These are phyloP conservation scores for Volutella citrinella DNA, from an alignment of 2,329 filamentous ascomycete species.

Conservation along the genomic window DNA sequence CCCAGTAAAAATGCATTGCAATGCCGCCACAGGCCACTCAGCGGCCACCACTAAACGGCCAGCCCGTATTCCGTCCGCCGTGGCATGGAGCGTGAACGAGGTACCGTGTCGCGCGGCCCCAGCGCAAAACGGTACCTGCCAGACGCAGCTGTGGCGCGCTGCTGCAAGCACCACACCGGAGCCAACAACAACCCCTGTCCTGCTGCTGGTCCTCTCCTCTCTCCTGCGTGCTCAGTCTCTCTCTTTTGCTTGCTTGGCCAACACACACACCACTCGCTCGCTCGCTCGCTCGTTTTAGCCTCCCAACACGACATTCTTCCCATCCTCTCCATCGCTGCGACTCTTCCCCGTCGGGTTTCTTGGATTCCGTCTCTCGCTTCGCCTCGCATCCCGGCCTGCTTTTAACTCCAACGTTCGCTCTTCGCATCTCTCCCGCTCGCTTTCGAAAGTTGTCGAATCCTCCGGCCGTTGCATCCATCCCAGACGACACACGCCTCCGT, in stretches of 20 bases:
- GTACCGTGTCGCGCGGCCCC: no score
- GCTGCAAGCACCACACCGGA: no score
- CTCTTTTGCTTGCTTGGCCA: conserved; percentile 3
- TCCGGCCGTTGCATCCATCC: no score
- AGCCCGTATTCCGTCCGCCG: conserved; percentile 3
- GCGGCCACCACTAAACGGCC: no score
- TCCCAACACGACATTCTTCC: no score
- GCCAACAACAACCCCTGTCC: conserved; percentile 3
- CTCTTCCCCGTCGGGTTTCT: conserved; percentile 7
- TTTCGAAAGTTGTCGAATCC: no score
- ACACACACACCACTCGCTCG: no score
- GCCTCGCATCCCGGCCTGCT: no score
- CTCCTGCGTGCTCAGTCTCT: conserved; percentile 5
- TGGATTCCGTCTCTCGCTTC: conserved; percentile 15
- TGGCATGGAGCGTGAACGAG: not conserved
- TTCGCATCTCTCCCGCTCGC: conserved; percentile 2
- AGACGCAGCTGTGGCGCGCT: no score
- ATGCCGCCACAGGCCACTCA: not conserved
- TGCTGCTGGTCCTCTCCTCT: not conserved
- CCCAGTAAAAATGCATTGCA: conserved; percentile 1
- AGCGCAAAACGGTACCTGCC: no score
- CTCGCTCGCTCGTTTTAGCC: conserved; percentile 5
- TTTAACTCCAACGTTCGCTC: conserved; percentile 16
- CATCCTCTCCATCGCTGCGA: no score
- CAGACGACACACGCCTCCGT: conserved; percentile 6